phyloP scores from a whole-genome alignment of 106 monocot genomes.

The Vanilla planifolia region DNA sequence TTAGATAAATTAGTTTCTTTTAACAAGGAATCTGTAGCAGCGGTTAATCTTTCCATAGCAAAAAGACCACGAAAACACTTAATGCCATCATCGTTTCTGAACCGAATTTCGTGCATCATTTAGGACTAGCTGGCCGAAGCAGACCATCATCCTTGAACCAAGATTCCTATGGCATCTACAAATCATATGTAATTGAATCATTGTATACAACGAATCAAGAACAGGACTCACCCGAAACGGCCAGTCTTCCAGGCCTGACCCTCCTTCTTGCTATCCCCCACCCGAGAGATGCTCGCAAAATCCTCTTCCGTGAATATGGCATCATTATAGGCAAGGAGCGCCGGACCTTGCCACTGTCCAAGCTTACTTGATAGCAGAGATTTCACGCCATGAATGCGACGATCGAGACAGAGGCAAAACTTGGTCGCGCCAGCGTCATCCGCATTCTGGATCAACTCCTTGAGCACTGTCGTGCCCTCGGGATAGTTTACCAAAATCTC shows the following conservation, averaged over 20 bases:
- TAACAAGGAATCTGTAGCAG: too few species aligned
- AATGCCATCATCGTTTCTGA: too few species aligned
- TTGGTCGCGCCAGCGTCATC: slow-evolving; percentile 90
- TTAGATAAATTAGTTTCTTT: too few species aligned
- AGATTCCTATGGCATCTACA: not conserved
- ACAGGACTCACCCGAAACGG: slow-evolving; percentile 69
- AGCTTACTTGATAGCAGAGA: slow-evolving; percentile 64
- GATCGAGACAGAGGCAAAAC: slow-evolving; percentile 86
- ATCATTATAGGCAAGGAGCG: slow-evolving; percentile 90
- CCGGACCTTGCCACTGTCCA: slow-evolving; percentile 92
- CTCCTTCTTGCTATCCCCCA: slow-evolving; percentile 92
- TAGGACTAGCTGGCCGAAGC: too few species aligned
- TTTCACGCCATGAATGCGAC: slow-evolving; percentile 56
- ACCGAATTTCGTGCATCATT: too few species aligned
- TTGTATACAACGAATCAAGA: not conserved
- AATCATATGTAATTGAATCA: not conserved
- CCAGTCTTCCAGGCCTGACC: slow-evolving; percentile 89
- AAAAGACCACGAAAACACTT: too few species aligned
- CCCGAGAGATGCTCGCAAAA: slow-evolving; percentile 79
- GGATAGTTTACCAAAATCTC: slow-evolving; percentile 93
- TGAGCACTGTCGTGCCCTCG: slow-evolving; percentile 92
- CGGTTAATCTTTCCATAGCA: too few species aligned
- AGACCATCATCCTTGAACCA: not conserved
- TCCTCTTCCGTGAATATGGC: slow-evolving; percentile 90
- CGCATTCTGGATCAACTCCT: slow-evolving; percentile 98